Base-by-base conservation (phyloP, 805 yeast genomes). In the Metschnikowia kunwiensis region DNA sequence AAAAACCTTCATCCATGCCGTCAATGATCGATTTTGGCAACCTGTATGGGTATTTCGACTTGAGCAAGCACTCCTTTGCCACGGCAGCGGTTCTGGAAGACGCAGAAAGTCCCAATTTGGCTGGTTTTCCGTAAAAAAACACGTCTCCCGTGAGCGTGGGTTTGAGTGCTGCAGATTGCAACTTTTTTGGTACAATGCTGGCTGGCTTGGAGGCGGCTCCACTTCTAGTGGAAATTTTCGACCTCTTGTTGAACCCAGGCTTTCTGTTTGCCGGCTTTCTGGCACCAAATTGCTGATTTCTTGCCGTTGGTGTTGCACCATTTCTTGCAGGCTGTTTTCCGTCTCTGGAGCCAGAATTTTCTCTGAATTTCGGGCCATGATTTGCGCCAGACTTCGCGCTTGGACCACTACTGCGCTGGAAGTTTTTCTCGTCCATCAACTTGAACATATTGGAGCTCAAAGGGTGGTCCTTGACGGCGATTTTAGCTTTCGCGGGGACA, bases 1-100 rank as follows among this genome's bases (percentile, higher is more conserved):
- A 20, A 34, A 24, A 19, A 47, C 54, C 4, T 47, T 52, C 30
- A 38, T 44, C 50, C 31, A 49, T 24, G 27, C 38, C 31, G 19
- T 61, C 60, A 25, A 68, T 53, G 25, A 67, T 48, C 8, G 55
- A 31, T 40, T 47, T 55, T 14, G 74, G 72, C 40, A 68, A 50
- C 40, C 50, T 49, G 53, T 57, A 68, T 4, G 74, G 74, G 47
- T 66, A 68, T 31, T 65, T 61, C 13, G 72, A 64, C 28, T 54
- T 53, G 32, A 63, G 40, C 43, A 68, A 58, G 20, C 58, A 49
- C 26, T 61, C 58, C 50, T 68, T 68, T 36, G 69, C 55, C 31
- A 68, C 58, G 29, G 71, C 62, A 2, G 71, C 67, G 8, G 66
- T 58, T 44, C 72, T 55, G 7, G 67, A 50, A 13, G 58, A 42